These are phyloP conservation scores for Didymella arachidicola DNA, from an alignment of 2,329 filamentous ascomycete species.

Conservation along the genomic window DNA sequence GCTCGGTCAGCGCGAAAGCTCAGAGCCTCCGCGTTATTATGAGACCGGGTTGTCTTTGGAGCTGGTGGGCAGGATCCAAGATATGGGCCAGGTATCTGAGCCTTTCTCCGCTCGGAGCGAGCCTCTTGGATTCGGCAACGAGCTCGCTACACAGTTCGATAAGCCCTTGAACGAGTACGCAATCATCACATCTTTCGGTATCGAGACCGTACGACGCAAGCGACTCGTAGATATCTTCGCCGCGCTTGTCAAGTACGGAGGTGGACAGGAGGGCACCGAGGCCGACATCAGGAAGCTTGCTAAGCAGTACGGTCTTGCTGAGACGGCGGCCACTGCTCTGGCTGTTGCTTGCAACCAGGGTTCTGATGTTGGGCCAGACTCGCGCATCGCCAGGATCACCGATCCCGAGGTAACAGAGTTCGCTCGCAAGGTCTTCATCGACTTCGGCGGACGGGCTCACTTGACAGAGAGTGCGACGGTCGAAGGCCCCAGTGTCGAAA, in stretches of 20 bases:
- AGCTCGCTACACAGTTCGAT: slow-evolving; percentile 96
- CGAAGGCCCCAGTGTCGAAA: slow-evolving; percentile 72
- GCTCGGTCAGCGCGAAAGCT: slow-evolving; percentile 68
- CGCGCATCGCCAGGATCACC: slow-evolving; percentile 72
- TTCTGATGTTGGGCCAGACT: slow-evolving; percentile 76
- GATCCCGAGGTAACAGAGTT: slow-evolving; percentile 87
- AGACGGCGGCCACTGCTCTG: slow-evolving; percentile 88
- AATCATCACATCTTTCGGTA: slow-evolving; percentile 87
- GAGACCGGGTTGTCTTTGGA: slow-evolving; percentile 84
- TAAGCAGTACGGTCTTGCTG: slow-evolving; percentile 82
- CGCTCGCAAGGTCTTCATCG: slow-evolving; percentile 87
- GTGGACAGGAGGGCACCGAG: slow-evolving; percentile 81
- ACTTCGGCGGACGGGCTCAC: slow-evolving; percentile 86
- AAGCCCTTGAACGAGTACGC: slow-evolving; percentile 82
- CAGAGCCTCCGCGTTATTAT: slow-evolving; percentile 67
- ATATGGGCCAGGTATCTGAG: slow-evolving; percentile 77
- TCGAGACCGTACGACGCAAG: slow-evolving; percentile 84
- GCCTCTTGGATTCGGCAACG: slow-evolving; percentile 85
- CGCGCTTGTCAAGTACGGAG: slow-evolving; percentile 74
- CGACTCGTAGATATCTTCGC: slow-evolving; percentile 93
- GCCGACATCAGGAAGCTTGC: slow-evolving; percentile 84
- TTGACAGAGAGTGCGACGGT: slow-evolving; percentile 79
- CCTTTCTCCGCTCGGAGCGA: slow-evolving; percentile 71
- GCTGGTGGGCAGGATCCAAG: slow-evolving; percentile 76
- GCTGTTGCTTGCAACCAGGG: slow-evolving; percentile 96